These are phyloP conservation scores for Ophiostoma sp. DNA, from an alignment of 2,329 filamentous ascomycete genomes.

Conservation along the genomic window DNA sequence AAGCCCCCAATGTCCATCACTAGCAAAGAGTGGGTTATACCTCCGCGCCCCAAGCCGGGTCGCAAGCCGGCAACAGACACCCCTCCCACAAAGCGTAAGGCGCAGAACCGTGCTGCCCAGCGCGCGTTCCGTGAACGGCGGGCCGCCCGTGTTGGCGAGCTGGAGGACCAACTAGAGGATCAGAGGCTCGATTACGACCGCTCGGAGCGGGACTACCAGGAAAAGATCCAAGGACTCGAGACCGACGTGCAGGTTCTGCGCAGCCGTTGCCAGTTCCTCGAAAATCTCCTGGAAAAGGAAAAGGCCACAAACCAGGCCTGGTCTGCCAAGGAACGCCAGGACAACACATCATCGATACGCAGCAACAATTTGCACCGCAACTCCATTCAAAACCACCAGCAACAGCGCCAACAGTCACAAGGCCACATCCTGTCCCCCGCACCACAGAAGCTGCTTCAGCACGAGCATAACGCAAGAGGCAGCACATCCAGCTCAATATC, in stretches of 20 bases:
- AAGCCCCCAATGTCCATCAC: slow-evolving; percentile 56
- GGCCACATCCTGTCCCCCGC: slow-evolving; percentile 22
- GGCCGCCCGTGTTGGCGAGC: slow-evolving; percentile 73
- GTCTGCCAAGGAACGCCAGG: slow-evolving; percentile 23
- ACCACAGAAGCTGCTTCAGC: slow-evolving; percentile 22
- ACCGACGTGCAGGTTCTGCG: slow-evolving; percentile 61
- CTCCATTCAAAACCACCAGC: slow-evolving; percentile 19
- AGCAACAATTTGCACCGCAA: slow-evolving; percentile 20
- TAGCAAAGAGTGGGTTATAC: slow-evolving; percentile 79
- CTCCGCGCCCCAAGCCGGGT: slow-evolving; percentile 79
- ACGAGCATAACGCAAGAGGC: slow-evolving; percentile 21
- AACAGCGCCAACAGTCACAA: slow-evolving; percentile 19
- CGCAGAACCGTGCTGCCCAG: slow-evolving; percentile 89
- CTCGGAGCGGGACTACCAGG: slow-evolving; percentile 51
- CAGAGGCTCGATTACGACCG: slow-evolving; percentile 53
- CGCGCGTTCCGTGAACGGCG: slow-evolving; percentile 83
- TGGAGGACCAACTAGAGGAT: slow-evolving; percentile 62
- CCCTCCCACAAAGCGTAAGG: slow-evolving; percentile 86
- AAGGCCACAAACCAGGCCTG: slow-evolving; percentile 27
- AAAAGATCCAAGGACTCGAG: slow-evolving; percentile 56
- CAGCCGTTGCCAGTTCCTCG: slow-evolving; percentile 55
- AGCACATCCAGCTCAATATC: slow-evolving; percentile 31
- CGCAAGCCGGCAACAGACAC: slow-evolving; percentile 92
- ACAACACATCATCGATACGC: slow-evolving; percentile 20
- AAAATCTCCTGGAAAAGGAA: slow-evolving; percentile 58